Evolutionary conservation across 2,329 filamentous ascomycete genomes (phyloP).

Genomic region (Allantophomopsis lycopodina): DNA sequence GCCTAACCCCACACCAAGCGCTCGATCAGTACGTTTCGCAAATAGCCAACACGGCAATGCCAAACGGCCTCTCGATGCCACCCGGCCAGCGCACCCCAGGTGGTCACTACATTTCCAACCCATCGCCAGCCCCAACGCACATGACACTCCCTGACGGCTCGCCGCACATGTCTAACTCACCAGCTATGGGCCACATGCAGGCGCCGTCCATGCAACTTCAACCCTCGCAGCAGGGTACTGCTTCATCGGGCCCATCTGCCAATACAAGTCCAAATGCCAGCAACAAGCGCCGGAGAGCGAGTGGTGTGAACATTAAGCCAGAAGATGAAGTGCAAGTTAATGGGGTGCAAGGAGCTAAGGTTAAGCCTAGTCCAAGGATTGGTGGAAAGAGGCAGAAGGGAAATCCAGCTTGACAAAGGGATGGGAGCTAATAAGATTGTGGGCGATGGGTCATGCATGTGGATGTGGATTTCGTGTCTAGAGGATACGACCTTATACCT

Average conservation of each 20-base stretch:
- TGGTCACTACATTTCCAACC: constrained; percentile 35
- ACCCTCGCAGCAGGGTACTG: constrained; percentile 54
- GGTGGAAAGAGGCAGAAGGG: constrained; percentile 22
- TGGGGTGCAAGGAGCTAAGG: constrained; percentile 14
- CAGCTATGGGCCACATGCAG: constrained; percentile 47
- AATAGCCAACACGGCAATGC: constrained; percentile 20
- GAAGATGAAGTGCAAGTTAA: constrained; percentile 16
- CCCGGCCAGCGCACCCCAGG: constrained; percentile 15
- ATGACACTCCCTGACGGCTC: constrained; percentile 45
- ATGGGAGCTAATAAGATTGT: no score
- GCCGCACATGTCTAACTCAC: constrained; percentile 42
- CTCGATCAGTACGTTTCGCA: constrained; percentile 44
- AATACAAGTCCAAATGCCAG: constrained; percentile 35
- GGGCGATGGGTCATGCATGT: no score
- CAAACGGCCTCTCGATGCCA: constrained; percentile 3
- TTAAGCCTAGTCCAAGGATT: constrained; percentile 25
- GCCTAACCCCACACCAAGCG: constrained; percentile 39
- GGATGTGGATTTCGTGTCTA: no score
- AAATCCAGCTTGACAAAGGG: constrained; percentile 9
- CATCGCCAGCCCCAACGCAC: constrained; percentile 45
- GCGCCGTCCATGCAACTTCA: constrained; percentile 54
- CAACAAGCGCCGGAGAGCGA: constrained; percentile 24
- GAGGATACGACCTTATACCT: no score
- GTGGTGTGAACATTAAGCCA: constrained; percentile 18
- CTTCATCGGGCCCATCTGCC: constrained; percentile 50